Conservation (phyloP, 805 yeast genomes). For the Barnettozyma sucrosica region DNA sequence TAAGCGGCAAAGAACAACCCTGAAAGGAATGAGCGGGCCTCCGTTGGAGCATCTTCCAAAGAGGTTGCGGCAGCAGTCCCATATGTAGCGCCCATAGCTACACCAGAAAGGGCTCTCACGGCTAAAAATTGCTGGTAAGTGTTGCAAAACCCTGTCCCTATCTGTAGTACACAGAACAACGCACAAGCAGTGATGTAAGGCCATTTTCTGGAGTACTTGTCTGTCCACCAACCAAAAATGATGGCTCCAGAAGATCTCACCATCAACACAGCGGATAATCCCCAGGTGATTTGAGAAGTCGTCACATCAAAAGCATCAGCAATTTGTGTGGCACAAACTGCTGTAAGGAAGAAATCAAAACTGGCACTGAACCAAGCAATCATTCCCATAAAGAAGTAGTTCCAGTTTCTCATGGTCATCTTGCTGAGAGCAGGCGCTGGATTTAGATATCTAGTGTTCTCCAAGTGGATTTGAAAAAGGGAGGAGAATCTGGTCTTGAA, state of each 20-base stretch:
- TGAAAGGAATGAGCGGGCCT: slow-evolving; percentile 56
- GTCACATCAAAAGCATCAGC: slow-evolving; percentile 42
- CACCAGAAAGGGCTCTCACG: slow-evolving; percentile 57
- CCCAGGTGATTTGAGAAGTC: slow-evolving; percentile 60
- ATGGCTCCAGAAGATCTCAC: slow-evolving; percentile 67
- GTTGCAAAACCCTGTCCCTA: slow-evolving; percentile 57
- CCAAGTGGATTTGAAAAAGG: slow-evolving; percentile 16
- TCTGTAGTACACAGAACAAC: slow-evolving; percentile 48
- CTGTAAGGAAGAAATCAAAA: slow-evolving; percentile 62
- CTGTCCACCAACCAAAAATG: slow-evolving; percentile 60
- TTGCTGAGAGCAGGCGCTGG: slow-evolving; percentile 39
- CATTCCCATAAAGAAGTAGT: slow-evolving; percentile 52
- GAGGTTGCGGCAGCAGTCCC: slow-evolving; percentile 41
- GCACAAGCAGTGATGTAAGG: slow-evolving; percentile 51
- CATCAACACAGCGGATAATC: slow-evolving; percentile 67
- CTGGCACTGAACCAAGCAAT: slow-evolving; percentile 71
- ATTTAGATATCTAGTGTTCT: slow-evolving; percentile 28
- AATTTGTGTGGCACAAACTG: slow-evolving; percentile 49
- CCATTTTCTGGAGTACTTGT: slow-evolving; percentile 61
- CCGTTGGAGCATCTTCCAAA: slow-evolving; percentile 57
- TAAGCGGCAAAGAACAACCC: slow-evolving; percentile 56
- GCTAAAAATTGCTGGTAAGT: slow-evolving; percentile 55
- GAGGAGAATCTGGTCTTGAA: slow-evolving; percentile 17
- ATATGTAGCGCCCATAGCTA: slow-evolving; percentile 47
- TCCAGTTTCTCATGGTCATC: slow-evolving; percentile 43